Evolutionary conservation across 2,329 filamentous ascomycete genomes (phyloP), one percentile per base, ranked within the genome.

Genomic region (Phialophora expanda): DNA sequence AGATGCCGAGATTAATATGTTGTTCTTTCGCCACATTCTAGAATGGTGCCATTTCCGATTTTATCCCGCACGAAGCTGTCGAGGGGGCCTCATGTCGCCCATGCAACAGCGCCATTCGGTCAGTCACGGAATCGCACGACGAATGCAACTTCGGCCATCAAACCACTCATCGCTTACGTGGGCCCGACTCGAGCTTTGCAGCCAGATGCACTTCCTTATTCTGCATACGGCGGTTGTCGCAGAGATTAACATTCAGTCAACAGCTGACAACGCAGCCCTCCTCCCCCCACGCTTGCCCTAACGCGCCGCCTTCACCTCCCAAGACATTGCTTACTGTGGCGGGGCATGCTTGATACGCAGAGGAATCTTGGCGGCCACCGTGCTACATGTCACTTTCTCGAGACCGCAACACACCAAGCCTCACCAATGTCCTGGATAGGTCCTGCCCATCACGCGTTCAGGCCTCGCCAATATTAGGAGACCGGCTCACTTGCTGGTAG

Each of bases 11-110:
- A 22, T 11, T 11, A 11, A 11, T 34, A 51, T 24, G 11, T 51
- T 51, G 48, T 51, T 51, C 48, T 51, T 26, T 22, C 48, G 48
- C 48, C 48, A 51, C 48, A 2, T 51, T 51, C 24, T n/a, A 22
- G 12, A 26, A 51, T 11, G 48, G 24, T 11, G 4, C 20, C 48
- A 22, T n/a, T 38, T 14, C 34, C 34, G 34, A 14, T 41, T 17
- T 17, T 17, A 41, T 17, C 17, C 34, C 34, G 12, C 14, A 41
- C 14, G 14, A 41, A 41, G 34, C 34, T 41, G 12, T 4, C 9
- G 12, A 34, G 32, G 32, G 32, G 2, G n/a, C 4, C 32, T 12
- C 32, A 34, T 34, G 32, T 38, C 34, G 34, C 12, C 12, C 3
- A 6, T 41, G 34, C 34, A 17, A 41, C 4, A 41, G 5, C 17